A percentile compares a stretch with the other conserved stretches of the same genome.
phyloP scores from a whole-genome alignment of 345 rosid genomes.

The Schrenkiella parvula region DNA sequence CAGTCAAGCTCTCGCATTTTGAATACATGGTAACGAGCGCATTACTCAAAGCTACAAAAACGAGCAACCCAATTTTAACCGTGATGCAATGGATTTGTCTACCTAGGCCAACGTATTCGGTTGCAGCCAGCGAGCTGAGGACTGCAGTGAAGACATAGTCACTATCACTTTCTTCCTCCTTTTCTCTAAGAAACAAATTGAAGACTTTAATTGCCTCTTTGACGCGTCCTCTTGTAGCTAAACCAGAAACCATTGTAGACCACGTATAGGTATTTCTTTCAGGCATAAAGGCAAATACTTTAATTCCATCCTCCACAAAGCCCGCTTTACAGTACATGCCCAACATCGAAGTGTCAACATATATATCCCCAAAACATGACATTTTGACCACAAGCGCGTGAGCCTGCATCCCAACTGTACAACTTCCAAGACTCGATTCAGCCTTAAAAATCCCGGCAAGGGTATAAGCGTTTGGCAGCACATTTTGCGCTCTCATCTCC shows the following conservation, averaged over 20 bases:
- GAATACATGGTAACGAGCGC: constrained; percentile 77
- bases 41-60: constrained; percentile 51
- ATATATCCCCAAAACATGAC: constrained; percentile 56
- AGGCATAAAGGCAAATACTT: constrained; percentile 60
- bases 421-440: constrained; percentile 38
- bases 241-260: constrained; percentile 77
- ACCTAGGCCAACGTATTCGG: constrained; percentile 43
- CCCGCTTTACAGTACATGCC: constrained; percentile 66
- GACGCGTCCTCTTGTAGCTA: constrained; percentile 47
- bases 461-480: constrained; percentile 72
- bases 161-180: constrained; percentile 41
- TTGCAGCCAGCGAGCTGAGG: constrained; percentile 56
- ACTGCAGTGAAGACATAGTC: constrained; percentile 70
- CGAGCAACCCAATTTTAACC: constrained; percentile 46
- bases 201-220: constrained; percentile 42
- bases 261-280: constrained; percentile 58
- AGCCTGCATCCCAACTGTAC: constrained; percentile 52
- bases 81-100: constrained; percentile 56
- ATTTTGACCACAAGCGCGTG: constrained; percentile 59
- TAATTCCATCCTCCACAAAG: constrained; percentile 47
- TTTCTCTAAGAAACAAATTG: constrained; percentile 40
- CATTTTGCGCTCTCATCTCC: constrained; percentile 57
- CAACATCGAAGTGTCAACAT: constrained; percentile 71
- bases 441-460: constrained; percentile 70
- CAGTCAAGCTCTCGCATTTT: constrained; percentile 60